Conservation (phyloP, 768 basidiomycete genomes). For the Exidia glandulosa region DNA sequence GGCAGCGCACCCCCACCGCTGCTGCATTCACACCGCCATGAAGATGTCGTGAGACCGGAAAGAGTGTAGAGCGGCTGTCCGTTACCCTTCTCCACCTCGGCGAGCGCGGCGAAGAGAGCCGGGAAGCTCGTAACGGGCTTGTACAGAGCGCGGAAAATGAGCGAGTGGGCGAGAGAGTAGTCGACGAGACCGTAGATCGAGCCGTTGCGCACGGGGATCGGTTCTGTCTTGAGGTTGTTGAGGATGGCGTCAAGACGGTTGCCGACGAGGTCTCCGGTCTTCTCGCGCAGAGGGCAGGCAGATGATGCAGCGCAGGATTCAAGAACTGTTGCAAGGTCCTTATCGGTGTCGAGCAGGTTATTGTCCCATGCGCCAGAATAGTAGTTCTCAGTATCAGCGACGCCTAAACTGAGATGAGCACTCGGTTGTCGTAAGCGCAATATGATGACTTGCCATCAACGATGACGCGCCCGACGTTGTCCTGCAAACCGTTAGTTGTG, state of each 20-base stretch:
- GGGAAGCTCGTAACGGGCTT: not conserved
- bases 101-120: not conserved
- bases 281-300: not conserved
- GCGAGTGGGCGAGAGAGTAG: conserved; percentile 10
- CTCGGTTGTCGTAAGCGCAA: not conserved
- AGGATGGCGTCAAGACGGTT: conserved; percentile 2
- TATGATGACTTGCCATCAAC: not conserved
- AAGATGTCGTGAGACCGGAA: not conserved
- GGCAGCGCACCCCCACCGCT: not conserved
- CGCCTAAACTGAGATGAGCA: not conserved
- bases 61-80: not conserved
- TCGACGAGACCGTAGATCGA: conserved; percentile 16
- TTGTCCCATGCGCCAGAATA: not conserved
- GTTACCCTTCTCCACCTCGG: not conserved
- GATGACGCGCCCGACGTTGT: not conserved
- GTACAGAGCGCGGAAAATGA: conserved; percentile 8
- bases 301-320: not conserved
- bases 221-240: conserved; percentile 9
- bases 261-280: not conserved
- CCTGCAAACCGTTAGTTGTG: not conserved
- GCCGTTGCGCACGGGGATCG: conserved; percentile 11
- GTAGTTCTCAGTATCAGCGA: not conserved
- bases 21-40: not conserved
- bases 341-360: not conserved
- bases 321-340: not conserved